Conservation (phyloP, 2,329 filamentous ascomycete genomes). For the Claviceps sp. region DNA sequence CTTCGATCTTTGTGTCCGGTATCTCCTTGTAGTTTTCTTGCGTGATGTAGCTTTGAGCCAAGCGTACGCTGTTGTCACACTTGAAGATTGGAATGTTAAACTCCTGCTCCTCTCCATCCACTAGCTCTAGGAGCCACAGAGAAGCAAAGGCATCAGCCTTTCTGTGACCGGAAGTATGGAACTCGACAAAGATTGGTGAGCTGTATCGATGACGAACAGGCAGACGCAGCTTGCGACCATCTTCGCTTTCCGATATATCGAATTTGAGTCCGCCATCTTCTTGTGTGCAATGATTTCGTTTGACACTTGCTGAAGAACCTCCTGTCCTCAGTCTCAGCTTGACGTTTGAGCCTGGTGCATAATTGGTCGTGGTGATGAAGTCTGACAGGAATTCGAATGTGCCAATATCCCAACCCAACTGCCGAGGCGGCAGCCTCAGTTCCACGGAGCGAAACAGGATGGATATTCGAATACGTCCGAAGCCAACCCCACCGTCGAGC, state of each 20-base stretch:
- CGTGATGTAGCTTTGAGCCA: slow-evolving; percentile 88
- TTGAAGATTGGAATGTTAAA: slow-evolving; percentile 88
- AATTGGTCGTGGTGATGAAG: slow-evolving; percentile 50
- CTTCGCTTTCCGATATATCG: slow-evolving; percentile 31
- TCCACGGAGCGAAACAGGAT: slow-evolving; percentile 84
- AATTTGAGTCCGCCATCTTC: slow-evolving; percentile 40
- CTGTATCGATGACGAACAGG: slow-evolving; percentile 86
- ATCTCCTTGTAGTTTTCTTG: slow-evolving; percentile 57
- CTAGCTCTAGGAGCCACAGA: slow-evolving; percentile 74
- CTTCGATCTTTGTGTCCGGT: slow-evolving; percentile 62
- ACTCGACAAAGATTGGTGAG: slow-evolving; percentile 79
- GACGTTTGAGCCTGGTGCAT: slow-evolving; percentile 49
- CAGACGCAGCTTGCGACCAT: slow-evolving; percentile 45
- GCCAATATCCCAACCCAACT: slow-evolving; percentile 89
- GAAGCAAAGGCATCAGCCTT: slow-evolving; percentile 62
- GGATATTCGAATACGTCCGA: slow-evolving; percentile 78
- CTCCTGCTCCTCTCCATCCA: slow-evolving; percentile 62
- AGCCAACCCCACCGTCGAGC: slow-evolving; percentile 87
- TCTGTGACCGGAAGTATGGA: slow-evolving; percentile 57
- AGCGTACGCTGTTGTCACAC: slow-evolving; percentile 57
- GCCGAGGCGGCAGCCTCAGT: slow-evolving; percentile 66
- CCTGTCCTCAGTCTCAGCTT: slow-evolving; percentile 74
- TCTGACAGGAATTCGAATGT: slow-evolving; percentile 79
- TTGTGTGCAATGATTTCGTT: slow-evolving; percentile 46
- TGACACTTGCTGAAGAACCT: slow-evolving; percentile 62